Conservation (phyloP, 495 filamentous ascomycete species). For the Xanthoparmelia taractica region DNA sequence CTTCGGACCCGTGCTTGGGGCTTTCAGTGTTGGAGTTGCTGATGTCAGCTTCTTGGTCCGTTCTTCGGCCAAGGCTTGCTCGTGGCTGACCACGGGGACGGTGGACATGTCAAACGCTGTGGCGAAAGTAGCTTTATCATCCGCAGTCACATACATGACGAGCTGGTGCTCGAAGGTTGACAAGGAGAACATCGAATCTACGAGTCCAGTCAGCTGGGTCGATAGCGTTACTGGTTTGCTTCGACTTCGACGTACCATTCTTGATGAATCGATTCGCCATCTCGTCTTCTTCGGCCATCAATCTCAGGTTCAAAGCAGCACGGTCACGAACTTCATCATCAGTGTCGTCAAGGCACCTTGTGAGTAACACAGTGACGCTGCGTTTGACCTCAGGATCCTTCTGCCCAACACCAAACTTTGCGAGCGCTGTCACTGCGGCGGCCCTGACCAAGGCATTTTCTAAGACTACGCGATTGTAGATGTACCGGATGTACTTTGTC, state of each 20-base stretch:
- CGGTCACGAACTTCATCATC: constrained; percentile 98
- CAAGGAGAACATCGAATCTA: constrained; percentile 74
- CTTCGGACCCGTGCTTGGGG: constrained; percentile 74
- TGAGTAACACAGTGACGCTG: constrained; percentile 86
- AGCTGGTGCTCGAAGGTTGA: constrained; percentile 94
- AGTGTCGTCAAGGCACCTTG: constrained; percentile 88
- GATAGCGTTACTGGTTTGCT: neutral
- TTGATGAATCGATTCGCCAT: constrained; percentile 78
- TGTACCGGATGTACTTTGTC: constrained; percentile 98
- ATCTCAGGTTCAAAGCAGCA: constrained; percentile 80
- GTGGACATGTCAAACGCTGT: constrained; percentile 81
- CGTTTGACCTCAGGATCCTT: constrained; percentile 95
- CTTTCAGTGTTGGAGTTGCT: constrained; percentile 89
- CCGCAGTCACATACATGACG: constrained; percentile 93
- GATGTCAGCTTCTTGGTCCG: constrained; percentile 90
- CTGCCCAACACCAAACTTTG: constrained; percentile 95
- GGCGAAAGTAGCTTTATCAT: constrained; percentile 74
- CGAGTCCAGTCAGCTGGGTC: constrained; percentile 2
- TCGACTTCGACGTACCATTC: constrained; percentile 56
- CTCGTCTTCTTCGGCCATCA: constrained; percentile 83
- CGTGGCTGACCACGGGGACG: constrained; percentile 89
- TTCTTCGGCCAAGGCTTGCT: constrained; percentile 96
- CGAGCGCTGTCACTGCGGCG: constrained; percentile 88
- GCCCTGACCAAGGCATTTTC: constrained; percentile 96
- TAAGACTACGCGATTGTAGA: constrained; percentile 96